Conservation (phyloP, 768 basidiomycete species). For the Pleurotus djamor region DNA sequence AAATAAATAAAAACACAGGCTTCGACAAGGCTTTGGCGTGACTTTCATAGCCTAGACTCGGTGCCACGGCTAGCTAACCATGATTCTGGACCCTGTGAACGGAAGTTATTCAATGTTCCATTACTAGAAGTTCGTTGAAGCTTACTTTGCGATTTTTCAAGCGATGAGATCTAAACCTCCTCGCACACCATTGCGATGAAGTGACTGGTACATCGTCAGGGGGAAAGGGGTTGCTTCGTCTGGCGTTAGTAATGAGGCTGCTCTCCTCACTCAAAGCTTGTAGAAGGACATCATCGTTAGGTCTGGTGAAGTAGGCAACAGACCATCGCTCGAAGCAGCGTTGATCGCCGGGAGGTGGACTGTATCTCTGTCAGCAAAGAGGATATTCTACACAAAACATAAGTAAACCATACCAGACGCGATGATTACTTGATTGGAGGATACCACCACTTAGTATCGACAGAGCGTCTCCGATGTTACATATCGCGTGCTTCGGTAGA, state of each 20-base stretch:
- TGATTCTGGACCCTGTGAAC: slow-evolving; percentile 10
- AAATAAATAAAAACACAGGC: too few species aligned
- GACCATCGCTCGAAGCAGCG: slow-evolving; percentile 41
- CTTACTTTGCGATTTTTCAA: slow-evolving; percentile 16
- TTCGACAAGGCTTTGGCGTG: background rate
- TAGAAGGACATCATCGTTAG: slow-evolving; percentile 33
- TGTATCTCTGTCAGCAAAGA: slow-evolving; percentile 14
- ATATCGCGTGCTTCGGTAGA: slow-evolving; percentile 40
- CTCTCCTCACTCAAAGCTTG: slow-evolving; percentile 38
- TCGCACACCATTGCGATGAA: slow-evolving; percentile 17
- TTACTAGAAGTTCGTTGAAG: background rate
- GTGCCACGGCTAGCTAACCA: slow-evolving; percentile 18
- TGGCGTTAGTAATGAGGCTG: slow-evolving; percentile 34
- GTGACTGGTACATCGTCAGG: slow-evolving; percentile 9
- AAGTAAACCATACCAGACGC: slow-evolving; percentile 35
- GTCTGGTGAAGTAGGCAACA: slow-evolving; percentile 49
- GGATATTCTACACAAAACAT: background rate
- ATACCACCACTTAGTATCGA: slow-evolving; percentile 49
- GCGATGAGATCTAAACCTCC: slow-evolving; percentile 18
- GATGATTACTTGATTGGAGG: slow-evolving; percentile 48
- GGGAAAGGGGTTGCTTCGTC: slow-evolving; percentile 18
- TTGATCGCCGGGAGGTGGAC: slow-evolving; percentile 45
- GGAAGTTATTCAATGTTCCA: background rate
- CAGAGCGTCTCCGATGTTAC: slow-evolving; percentile 50
- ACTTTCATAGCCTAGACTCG: slow-evolving; percentile 6